phyloP scores from a whole-genome alignment of 2,329 filamentous ascomycete species.

The Ceratocystis eucalypticola region DNA sequence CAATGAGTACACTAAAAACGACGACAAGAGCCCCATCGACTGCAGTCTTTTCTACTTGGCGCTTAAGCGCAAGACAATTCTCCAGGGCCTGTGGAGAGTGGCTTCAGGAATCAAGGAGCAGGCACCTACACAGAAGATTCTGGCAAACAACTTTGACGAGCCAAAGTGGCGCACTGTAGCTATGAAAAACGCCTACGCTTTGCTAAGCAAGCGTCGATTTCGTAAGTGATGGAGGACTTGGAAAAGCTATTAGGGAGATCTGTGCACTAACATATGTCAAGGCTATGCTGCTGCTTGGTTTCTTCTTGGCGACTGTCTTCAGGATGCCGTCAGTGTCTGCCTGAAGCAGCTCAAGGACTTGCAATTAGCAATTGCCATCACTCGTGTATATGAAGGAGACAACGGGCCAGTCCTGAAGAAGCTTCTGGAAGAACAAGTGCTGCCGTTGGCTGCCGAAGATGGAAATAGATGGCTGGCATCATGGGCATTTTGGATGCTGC shows the following conservation, averaged over 20 bases:
- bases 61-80: conserved; percentile 74
- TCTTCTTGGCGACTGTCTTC: conserved; percentile 69
- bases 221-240: conserved; percentile 35
- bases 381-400: conserved; percentile 79
- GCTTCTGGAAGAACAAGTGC: conserved; percentile 65
- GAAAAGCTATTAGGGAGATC: not conserved
- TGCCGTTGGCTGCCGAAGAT: conserved; percentile 62
- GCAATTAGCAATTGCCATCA: conserved; percentile 78
- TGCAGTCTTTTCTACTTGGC: conserved; percentile 88
- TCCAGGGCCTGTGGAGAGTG: conserved; percentile 90
- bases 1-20: conserved; percentile 81
- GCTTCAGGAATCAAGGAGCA: conserved; percentile 83
- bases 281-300: conserved; percentile 96
- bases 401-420: conserved; percentile 57
- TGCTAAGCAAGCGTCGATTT: conserved; percentile 82
- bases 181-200: conserved; percentile 88
- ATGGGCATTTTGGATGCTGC: conserved; percentile 91
- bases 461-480: conserved; percentile 89
- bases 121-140: conserved; percentile 58
- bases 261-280: conserved; percentile 26
- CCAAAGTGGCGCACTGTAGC: conserved; percentile 78
- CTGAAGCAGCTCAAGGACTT: conserved; percentile 76
- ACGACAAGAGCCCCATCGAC: conserved; percentile 78
- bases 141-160: conserved; percentile 84
- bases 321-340: conserved; percentile 76